Evolutionary conservation across 1,284 basidiomycete species (phyloP).

Genomic region (Microstroma glucosiphilum): DNA sequence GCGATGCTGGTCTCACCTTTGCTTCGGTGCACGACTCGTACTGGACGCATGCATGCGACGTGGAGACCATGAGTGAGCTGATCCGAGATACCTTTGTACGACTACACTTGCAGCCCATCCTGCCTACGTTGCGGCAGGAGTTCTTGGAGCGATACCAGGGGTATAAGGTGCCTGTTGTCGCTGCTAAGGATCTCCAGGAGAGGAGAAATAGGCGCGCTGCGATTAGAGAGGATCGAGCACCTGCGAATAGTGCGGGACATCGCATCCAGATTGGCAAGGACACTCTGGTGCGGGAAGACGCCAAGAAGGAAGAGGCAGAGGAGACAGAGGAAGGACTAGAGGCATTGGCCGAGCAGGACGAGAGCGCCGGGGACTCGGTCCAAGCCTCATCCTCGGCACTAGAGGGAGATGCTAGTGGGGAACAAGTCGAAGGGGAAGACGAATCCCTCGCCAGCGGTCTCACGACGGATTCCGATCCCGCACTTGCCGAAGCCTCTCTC

Average conservation of each 20-base stretch:
- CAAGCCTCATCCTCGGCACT: too few relatives aligned
- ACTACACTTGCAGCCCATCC: constrained; percentile 79
- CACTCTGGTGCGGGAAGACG: constrained; percentile 18
- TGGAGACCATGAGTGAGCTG: constrained; percentile 80
- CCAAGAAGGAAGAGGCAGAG: constrained; percentile 18
- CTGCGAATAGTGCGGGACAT: neutral
- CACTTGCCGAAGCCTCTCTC: neutral
- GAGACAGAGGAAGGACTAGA: constrained; percentile 13
- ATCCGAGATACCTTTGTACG: constrained; percentile 92
- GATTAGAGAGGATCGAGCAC: constrained; percentile 10
- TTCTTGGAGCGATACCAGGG: constrained; percentile 42
- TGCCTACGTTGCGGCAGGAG: constrained; percentile 57
- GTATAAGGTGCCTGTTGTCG: constrained; percentile 33
- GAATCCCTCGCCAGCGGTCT: neutral
- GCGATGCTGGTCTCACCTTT: constrained; percentile 59
- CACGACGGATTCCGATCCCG: neutral
- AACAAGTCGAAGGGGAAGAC: too few relatives aligned
- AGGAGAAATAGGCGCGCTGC: neutral
- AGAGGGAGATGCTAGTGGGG: too few relatives aligned
- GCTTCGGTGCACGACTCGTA: constrained; percentile 98
- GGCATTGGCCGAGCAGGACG: neutral
- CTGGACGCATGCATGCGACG: constrained; percentile 88
- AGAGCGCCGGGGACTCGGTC: neutral
- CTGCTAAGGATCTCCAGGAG: constrained; percentile 6
- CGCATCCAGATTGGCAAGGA: constrained; percentile 4